These are phyloP conservation scores for Globisporangium emineosum DNA, from an alignment of 352 stramenopile genomes.

Conservation along the genomic window DNA sequence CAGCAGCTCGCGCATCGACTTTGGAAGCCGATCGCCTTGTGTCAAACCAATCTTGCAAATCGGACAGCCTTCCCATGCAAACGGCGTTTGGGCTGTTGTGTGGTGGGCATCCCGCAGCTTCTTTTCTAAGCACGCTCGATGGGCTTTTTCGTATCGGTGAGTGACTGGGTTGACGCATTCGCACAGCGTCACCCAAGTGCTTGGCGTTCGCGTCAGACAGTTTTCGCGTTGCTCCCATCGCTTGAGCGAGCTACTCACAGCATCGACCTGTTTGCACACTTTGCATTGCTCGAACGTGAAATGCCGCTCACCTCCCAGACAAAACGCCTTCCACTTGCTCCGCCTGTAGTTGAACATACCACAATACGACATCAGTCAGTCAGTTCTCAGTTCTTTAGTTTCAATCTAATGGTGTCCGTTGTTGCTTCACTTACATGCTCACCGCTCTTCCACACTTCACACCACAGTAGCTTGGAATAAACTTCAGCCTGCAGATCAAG, in stretches of 20 bases:
- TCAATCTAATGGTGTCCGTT: not conserved
- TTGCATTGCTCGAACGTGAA: constrained; percentile 34
- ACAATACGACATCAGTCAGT: not conserved
- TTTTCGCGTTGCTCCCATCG: constrained; percentile 30
- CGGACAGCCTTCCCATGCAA: constrained; percentile 7
- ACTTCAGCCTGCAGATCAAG: constrained; percentile 21
- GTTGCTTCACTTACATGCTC: constrained; percentile 14
- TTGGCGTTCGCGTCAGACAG: constrained; percentile 28
- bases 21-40: constrained; percentile 21
- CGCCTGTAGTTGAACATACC: constrained; percentile 1
- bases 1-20: constrained; percentile 26
- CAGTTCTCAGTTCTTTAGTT: not conserved
- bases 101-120: not conserved
- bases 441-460: not conserved
- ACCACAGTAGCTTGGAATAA: not conserved
- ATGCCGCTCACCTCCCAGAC: constrained; percentile 21
- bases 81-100: not conserved
- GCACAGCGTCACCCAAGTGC: constrained; percentile 45
- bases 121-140: constrained; percentile 37
- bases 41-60: constrained; percentile 17
- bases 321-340: constrained; percentile 31
- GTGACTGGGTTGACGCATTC: constrained; percentile 34
- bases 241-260: constrained; percentile 20
- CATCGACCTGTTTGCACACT: constrained; percentile 31
- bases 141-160: constrained; percentile 18